Base-by-base conservation (phyloP, 2,329 filamentous ascomycete species). In the Laburnicola sp. region DNA sequence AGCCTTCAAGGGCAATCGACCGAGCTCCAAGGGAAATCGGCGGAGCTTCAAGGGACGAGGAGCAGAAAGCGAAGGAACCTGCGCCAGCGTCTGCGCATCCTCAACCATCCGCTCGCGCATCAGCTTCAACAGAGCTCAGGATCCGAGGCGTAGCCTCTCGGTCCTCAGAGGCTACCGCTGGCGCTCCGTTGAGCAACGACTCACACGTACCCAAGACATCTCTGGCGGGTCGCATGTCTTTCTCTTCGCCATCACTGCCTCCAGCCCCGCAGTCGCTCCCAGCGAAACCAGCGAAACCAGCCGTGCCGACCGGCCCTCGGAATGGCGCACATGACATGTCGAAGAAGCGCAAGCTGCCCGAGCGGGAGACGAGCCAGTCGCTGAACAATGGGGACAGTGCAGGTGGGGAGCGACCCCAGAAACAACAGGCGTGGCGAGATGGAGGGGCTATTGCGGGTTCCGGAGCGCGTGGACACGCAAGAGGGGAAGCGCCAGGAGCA, bases 381-480 rank as follows among this genome's bases (percentile, higher is more conserved):
- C 54, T 62, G 6, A 75, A 76, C n/a, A 67, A 64, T 5, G 70
- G 73, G 11, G 65, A 65, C 45, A 54, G 52, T 27, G 51, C 44
- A 16, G 56, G 57, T 44, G 57, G 58, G 22, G 75, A 76, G 8
- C 78, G 84, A 45, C 59, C 66, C 23, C 41, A 71, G 76, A 28
- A 76, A 77, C 64, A 91, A 88, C 68, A 85, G 85, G 71, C 81
- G 38, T 80, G 86, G 42, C 76, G 85, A 48, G 57, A 59, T 41
- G 60, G 54, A 30, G 60, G 50, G 25, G 57, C 47, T 6, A n/a
- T 36, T 22, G 6, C 23, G 6, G 6, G 6, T 10, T 30, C 16
- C 16, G 16, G 16, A 16, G 16, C 16, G 16, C 16, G 16, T 16
- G 16, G 16, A 16, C 16, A 16, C 16, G 16, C 16, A 16, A 16